These are phyloP conservation scores for Boletales sp. DNA, from an alignment of 768 basidiomycete genomes.

Conservation along the genomic window DNA sequence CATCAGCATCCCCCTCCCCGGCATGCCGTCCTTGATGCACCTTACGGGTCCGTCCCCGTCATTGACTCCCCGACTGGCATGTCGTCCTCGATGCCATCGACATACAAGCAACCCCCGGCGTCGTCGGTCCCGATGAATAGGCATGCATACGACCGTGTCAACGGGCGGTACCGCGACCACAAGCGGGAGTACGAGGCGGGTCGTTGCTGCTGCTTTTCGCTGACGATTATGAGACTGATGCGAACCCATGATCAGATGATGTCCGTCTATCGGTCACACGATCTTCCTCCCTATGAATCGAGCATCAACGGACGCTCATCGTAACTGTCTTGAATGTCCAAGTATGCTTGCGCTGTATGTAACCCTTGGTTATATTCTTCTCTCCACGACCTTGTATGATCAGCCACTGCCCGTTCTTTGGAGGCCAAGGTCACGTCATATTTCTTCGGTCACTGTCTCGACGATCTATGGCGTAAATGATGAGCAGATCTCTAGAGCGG, in stretches of 20 bases:
- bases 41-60: conserved; percentile 29
- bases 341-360: background rate
- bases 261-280: conserved; percentile 15
- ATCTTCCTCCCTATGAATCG: conserved; percentile 18
- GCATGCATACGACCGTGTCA: conserved; percentile 18
- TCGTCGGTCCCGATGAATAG: conserved; percentile 20
- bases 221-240: background rate
- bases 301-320: conserved; percentile 23
- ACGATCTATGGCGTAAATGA: no score
- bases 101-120: conserved; percentile 10
- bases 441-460: no score
- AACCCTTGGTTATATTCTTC: no score
- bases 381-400: conserved; percentile 3
- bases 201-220: background rate
- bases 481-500: background rate
- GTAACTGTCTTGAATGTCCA: conserved; percentile 4
- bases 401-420: background rate
- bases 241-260: conserved; percentile 1
- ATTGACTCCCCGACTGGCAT: conserved; percentile 20
- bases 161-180: conserved; percentile 27
- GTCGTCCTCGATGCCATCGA: conserved; percentile 13
- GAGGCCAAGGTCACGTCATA: no score
- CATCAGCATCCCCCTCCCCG: conserved; percentile 31
- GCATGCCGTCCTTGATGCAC: conserved; percentile 29
- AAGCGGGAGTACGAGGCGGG: conserved; percentile 23